These are phyloP conservation scores for Pseudocercospora fijiensis DNA, from an alignment of 2,329 filamentous ascomycete genomes.

Conservation along the genomic window DNA sequence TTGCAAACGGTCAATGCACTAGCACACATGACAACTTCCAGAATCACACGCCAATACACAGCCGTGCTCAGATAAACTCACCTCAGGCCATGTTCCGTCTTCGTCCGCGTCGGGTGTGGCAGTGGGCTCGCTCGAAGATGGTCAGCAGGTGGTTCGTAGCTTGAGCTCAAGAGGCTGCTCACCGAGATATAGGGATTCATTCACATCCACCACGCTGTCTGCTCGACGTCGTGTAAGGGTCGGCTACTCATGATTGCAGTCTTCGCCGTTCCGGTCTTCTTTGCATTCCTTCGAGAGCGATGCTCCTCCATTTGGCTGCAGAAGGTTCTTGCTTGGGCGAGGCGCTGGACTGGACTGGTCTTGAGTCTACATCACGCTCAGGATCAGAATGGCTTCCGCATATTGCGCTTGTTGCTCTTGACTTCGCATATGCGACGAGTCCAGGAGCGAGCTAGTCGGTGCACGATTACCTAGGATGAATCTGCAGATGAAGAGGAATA, in stretches of 20 bases:
- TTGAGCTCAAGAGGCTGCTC: neutral
- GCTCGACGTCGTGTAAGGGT: neutral
- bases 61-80: neutral
- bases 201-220: neutral
- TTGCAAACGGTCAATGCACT: neutral
- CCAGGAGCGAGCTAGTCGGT: neutral
- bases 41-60: neutral
- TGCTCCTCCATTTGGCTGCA: neutral
- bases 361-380: neutral
- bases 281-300: neutral
- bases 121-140: neutral
- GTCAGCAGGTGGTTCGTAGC: neutral
- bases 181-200: neutral
- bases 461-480: neutral
- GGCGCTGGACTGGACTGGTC: neutral
- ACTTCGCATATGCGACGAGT: neutral
- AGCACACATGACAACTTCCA: neutral
- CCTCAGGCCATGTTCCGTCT: constrained; percentile 10
- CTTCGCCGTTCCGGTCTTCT: neutral
- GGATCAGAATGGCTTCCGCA: neutral
- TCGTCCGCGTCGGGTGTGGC: neutral
- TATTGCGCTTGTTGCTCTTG: neutral
- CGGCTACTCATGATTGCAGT: neutral
- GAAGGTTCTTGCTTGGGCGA: neutral
- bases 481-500: neutral